A percentile compares a stretch with the other conserved stretches of the same genome.
phyloP scores from a whole-genome alignment of 192 early-diverging fungal species.

The Coemansia sp. region DNA sequence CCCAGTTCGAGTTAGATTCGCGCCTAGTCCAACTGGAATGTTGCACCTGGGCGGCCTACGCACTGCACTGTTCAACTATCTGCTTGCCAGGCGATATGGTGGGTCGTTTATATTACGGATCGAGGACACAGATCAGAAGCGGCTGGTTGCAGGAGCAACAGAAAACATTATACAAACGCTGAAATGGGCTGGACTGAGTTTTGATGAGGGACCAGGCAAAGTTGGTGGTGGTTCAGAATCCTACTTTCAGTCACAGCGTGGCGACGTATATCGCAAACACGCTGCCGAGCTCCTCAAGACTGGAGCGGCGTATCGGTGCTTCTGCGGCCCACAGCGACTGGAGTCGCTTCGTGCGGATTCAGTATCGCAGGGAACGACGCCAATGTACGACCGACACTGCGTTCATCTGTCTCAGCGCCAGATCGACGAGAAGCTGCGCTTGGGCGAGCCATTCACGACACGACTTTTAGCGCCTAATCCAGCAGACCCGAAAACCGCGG shows the following conservation, averaged over 20 bases:
- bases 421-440: constrained; percentile 60
- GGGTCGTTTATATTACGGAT: constrained; percentile 85
- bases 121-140: constrained; percentile 89
- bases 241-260: constrained; percentile 81
- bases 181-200: constrained; percentile 72
- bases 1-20: constrained; percentile 81
- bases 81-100: constrained; percentile 70
- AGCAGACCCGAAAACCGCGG: constrained; percentile 43
- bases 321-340: constrained; percentile 74
- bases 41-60: constrained; percentile 91
- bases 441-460: constrained; percentile 63
- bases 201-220: constrained; percentile 74
- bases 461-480: constrained; percentile 61
- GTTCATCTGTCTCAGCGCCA: constrained; percentile 63
- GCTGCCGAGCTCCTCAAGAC: constrained; percentile 64
- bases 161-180: constrained; percentile 66
- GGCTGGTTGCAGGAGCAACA: constrained; percentile 70
- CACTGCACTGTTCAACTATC: constrained; percentile 89
- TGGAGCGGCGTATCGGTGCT: constrained; percentile 86
- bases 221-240: constrained; percentile 57
- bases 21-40: constrained; percentile 90
- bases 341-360: constrained; percentile 57
- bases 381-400: constrained; percentile 83
- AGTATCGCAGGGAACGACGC: constrained; percentile 56
- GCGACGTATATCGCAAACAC: constrained; percentile 66